phyloP scores from a whole-genome alignment of 2,329 filamentous ascomycete genomes.

The Myriosclerotinia curreyana region DNA sequence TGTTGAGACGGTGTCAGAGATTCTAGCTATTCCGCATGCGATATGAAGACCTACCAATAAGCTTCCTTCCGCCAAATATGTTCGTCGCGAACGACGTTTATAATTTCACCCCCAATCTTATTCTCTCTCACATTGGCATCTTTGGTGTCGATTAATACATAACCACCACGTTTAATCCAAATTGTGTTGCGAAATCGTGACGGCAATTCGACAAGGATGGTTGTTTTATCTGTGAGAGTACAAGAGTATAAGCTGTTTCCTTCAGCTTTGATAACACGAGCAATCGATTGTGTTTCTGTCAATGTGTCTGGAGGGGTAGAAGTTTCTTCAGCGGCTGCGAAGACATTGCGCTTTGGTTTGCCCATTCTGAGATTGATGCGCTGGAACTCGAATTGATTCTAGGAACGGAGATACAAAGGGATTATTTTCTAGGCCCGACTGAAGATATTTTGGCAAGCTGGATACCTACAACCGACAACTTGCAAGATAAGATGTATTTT shows the following conservation, averaged over 20 bases:
- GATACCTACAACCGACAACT: background rate
- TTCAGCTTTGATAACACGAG: conserved; percentile 74
- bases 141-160: conserved; percentile 74
- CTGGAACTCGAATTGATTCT: background rate
- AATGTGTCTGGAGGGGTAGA: conserved; percentile 57
- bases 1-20: conserved; percentile 39
- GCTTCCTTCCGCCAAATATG: conserved; percentile 84
- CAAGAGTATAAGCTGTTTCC: conserved; percentile 89
- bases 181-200: conserved; percentile 86
- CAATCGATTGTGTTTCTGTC: conserved; percentile 64
- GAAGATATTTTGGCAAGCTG: background rate
- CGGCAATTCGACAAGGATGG: conserved; percentile 75
- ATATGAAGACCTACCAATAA: conserved; percentile 65
- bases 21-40: background rate
- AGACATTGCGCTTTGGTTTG: conserved; percentile 71
- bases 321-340: conserved; percentile 72
- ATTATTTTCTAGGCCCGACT: background rate
- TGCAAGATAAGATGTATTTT: background rate
- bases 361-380: conserved; percentile 51
- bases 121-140: conserved; percentile 65
- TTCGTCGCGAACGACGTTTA: conserved; percentile 90
- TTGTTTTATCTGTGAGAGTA: conserved; percentile 62
- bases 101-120: conserved; percentile 81
- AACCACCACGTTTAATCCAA: conserved; percentile 88
- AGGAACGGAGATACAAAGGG: background rate